Percentiles rank a stretch among this genome's conserved stretches.
Conservation (phyloP, 108 stramenopile species). For the Discostella pseudostelligera region DNA sequence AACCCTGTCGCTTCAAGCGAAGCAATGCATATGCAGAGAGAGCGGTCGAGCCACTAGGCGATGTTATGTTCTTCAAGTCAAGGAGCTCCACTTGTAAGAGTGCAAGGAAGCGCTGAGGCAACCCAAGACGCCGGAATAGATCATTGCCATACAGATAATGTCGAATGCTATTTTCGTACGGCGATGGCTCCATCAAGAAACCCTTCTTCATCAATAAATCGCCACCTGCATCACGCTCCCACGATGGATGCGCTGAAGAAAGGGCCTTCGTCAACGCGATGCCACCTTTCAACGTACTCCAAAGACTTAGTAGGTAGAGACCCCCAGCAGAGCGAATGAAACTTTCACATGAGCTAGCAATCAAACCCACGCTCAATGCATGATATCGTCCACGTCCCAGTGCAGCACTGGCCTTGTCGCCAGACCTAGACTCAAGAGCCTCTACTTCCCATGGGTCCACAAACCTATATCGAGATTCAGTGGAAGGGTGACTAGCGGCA, state of each 20-base stretch:
- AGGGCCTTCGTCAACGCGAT: conserved; percentile 72
- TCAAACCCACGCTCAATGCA: conserved; percentile 58
- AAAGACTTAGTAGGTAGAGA: conserved; percentile 64
- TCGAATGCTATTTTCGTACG: conserved; percentile 71
- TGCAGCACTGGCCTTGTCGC: conserved; percentile 68
- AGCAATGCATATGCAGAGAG: conserved; percentile 79
- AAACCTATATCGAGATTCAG: conserved; percentile 72
- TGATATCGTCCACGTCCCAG: conserved; percentile 69
- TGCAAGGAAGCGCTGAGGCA: conserved; percentile 89
- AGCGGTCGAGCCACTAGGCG: conserved; percentile 80
- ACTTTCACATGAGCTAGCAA: conserved; percentile 63
- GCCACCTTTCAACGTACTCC: conserved; percentile 67
- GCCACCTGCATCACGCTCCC: conserved; percentile 80
- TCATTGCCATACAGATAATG: conserved; percentile 83
- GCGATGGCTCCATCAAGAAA: conserved; percentile 59
- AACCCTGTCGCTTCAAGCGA: conserved; percentile 69
- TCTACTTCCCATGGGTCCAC: conserved; percentile 92
- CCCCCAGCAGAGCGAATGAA: conserved; percentile 61
- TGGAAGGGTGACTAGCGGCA: conserved; percentile 30
- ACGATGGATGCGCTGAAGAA: conserved; percentile 78
- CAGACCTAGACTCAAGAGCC: conserved; percentile 71
- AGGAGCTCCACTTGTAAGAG: conserved; percentile 92
- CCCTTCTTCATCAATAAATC: conserved; percentile 68
- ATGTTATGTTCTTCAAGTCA: conserved; percentile 93
- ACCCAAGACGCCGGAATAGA: conserved; percentile 70